These are phyloP conservation scores for Phytophthora crassamura DNA, from an alignment of 352 stramenopile species.

Conservation along the genomic window DNA sequence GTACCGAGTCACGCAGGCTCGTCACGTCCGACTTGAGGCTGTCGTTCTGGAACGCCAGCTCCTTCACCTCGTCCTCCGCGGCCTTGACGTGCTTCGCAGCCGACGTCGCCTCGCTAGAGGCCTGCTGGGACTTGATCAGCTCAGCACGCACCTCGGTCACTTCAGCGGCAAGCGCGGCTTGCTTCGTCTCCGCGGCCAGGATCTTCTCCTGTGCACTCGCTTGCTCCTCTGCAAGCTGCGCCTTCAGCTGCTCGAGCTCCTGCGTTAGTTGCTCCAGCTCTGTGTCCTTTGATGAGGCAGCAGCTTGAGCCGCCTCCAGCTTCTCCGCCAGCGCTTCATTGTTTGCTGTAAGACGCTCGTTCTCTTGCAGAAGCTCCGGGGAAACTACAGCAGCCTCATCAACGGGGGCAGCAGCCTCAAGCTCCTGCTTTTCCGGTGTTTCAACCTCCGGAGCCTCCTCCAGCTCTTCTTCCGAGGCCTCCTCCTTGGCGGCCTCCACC, in stretches of 20 bases:
- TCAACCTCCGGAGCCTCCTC: constrained; percentile 34
- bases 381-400: constrained; percentile 17
- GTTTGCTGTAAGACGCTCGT: constrained; percentile 46
- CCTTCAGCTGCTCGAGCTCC: constrained; percentile 44
- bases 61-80: constrained; percentile 35
- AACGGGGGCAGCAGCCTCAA: constrained; percentile 5
- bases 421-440: constrained; percentile 22
- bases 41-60: constrained; percentile 35
- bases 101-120: constrained; percentile 19
- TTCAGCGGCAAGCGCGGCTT: constrained; percentile 33
- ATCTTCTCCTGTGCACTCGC: constrained; percentile 28
- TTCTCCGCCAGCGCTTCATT: constrained; percentile 48
- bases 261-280: constrained; percentile 44
- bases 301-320: constrained; percentile 33
- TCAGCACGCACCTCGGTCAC: constrained; percentile 24
- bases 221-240: constrained; percentile 44
- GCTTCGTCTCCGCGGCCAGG: constrained; percentile 27
- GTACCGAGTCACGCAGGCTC: constrained; percentile 46
- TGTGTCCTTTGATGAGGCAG: constrained; percentile 41
- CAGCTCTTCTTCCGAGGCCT: constrained; percentile 31
- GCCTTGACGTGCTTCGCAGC: constrained; percentile 34
- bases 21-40: constrained; percentile 39
- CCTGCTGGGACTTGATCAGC: constrained; percentile 29
- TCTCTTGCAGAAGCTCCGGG: constrained; percentile 46
- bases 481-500: constrained; percentile 28